Evolutionary conservation across 306 rosid species (phyloP).

Genomic region (cucumber (Cucumis sativus)): Cucumber_9930_V3 NC_026660.2:24631501-24632000

Average conservation of each 20-base stretch:
- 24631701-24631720: too few species aligned
- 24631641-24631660: background rate
- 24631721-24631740: too few species aligned
- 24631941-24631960: background rate
- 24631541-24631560: background rate
- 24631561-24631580: background rate
- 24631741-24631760: too few species aligned
- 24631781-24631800: background rate
- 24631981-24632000: background rate
- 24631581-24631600: background rate
- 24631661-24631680: background rate
- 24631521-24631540: background rate
- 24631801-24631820: background rate
- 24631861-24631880: background rate
- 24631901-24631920: background rate
- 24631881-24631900: background rate
- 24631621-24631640: background rate
- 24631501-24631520: slow-evolving; percentile 67
- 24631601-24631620: background rate
- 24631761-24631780: background rate
- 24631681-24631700: background rate
- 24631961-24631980: background rate
- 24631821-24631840: background rate
- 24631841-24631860: background rate
- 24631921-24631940: background rate